A percentile compares a stretch with the other conserved stretches of the same genome.
These are phyloP conservation scores for Diplocarpon mali DNA, from an alignment of 2,329 filamentous ascomycete genomes.

Conservation along the genomic window DNA sequence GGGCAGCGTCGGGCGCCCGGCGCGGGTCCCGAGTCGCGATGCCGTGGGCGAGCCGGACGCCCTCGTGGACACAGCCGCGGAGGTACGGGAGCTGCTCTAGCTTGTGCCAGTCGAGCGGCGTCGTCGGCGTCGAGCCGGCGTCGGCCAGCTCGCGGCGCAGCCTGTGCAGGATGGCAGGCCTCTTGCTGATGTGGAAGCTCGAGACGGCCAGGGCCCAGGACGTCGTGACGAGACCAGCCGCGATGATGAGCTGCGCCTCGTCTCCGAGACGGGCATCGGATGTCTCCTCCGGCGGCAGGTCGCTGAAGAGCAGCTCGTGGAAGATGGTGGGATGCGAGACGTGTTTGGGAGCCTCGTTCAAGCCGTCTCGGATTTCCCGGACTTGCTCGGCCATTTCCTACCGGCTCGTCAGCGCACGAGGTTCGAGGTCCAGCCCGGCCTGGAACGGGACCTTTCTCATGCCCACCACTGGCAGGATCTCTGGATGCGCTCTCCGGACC, in stretches of 20 bases:
- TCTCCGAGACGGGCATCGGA: constrained; percentile 4
- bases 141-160: constrained; percentile 29
- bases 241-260: constrained; percentile 5
- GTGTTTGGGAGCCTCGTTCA: constrained; percentile 21
- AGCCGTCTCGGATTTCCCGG: constrained; percentile 5
- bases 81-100: constrained; percentile 30
- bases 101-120: constrained; percentile 19
- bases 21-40: constrained; percentile 19
- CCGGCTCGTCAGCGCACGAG: constrained; percentile 9
- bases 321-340: constrained; percentile 20
- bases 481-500: neutral
- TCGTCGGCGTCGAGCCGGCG: constrained; percentile 24
- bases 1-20: constrained; percentile 4
- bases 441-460: neutral
- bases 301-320: constrained; percentile 19
- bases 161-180: constrained; percentile 22
- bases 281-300: constrained; percentile 25
- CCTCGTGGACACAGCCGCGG: constrained; percentile 26
- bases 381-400: constrained; percentile 3
- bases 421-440: neutral
- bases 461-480: neutral
- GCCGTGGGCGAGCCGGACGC: constrained; percentile 24
- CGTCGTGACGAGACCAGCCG: constrained; percentile 25
- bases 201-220: constrained; percentile 27
- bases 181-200: constrained; percentile 29